Conservation (phyloP, 73 alveolate species). For the Paramecium caudatum region DNA sequence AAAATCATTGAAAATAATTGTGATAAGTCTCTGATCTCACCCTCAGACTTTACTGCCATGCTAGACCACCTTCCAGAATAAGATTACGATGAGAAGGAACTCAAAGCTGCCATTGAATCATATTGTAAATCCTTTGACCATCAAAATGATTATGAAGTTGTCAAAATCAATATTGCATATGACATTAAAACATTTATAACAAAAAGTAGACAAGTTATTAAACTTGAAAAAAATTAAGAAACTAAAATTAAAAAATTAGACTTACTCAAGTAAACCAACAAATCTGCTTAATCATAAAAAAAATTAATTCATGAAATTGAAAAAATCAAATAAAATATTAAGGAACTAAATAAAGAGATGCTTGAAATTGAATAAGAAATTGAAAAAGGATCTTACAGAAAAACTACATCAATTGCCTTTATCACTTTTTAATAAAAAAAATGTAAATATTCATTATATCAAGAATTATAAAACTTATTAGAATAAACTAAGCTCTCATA, state of each 20-base stretch:
- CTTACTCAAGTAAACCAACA: too few species aligned
- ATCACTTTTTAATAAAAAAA: not conserved
- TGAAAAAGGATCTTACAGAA: constrained; percentile 2
- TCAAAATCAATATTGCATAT: constrained; percentile 53
- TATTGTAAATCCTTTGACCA: not conserved
- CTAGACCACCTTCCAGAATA: constrained; percentile 21
- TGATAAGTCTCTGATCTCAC: constrained; percentile 27
- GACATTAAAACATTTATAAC: not conserved
- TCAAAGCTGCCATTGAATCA: not conserved
- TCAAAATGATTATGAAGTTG: not conserved
- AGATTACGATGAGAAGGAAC: constrained; percentile 37
- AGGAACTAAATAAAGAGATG: not conserved
- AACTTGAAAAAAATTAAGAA: not conserved
- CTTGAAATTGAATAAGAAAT: not conserved
- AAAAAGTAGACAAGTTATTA: not conserved
- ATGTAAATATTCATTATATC: not conserved
- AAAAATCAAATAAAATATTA: not conserved
- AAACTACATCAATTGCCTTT: constrained; percentile 6
- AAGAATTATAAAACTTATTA: constrained; percentile 20
- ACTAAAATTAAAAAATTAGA: too few species aligned
- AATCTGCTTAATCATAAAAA: too few species aligned
- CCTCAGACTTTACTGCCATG: constrained; percentile 45
- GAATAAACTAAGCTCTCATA: not conserved
- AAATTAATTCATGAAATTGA: not conserved
- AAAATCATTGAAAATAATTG: constrained; percentile 7